phyloP scores from a whole-genome alignment of 192 early-diverging fungal genomes.

The Coemansia sp. region DNA sequence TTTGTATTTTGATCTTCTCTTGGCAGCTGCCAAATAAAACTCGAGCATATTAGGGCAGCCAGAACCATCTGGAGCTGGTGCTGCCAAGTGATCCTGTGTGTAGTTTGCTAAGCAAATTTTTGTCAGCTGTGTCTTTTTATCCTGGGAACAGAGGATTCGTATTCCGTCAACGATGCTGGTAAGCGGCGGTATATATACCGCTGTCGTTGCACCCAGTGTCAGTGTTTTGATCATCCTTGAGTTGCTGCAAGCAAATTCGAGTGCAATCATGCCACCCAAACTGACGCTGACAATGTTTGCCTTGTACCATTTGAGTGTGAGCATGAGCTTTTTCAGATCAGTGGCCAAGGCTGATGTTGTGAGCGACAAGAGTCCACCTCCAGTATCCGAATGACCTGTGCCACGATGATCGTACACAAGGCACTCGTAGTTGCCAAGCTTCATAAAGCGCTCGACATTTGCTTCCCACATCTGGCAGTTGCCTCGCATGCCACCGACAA shows the following conservation, averaged over 20 bases:
- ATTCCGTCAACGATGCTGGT: slow-evolving; percentile 26
- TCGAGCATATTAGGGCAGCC: slow-evolving; percentile 36
- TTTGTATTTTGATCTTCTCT: slow-evolving; percentile 33
- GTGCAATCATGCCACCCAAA: slow-evolving; percentile 85
- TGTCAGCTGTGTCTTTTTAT: slow-evolving; percentile 25
- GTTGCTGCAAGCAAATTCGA: slow-evolving; percentile 63
- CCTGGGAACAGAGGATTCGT: slow-evolving; percentile 20
- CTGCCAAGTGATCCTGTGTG: slow-evolving; percentile 25
- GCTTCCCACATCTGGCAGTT: slow-evolving; percentile 52
- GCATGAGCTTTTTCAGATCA: slow-evolving; percentile 66
- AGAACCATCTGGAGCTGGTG: slow-evolving; percentile 27
- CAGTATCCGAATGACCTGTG: slow-evolving; percentile 56
- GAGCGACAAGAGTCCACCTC: not conserved
- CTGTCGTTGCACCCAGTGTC: slow-evolving; percentile 38
- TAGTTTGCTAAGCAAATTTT: slow-evolving; percentile 33
- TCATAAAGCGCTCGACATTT: slow-evolving; percentile 58
- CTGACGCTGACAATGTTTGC: slow-evolving; percentile 76
- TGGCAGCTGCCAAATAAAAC: slow-evolving; percentile 20
- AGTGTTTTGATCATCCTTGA: slow-evolving; percentile 57
- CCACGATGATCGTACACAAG: slow-evolving; percentile 82
- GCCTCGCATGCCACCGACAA: slow-evolving; percentile 47
- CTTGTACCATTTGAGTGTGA: slow-evolving; percentile 66
- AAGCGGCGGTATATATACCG: slow-evolving; percentile 31
- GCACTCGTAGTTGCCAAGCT: slow-evolving; percentile 61
- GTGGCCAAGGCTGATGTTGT: slow-evolving; percentile 45